phyloP scores from a whole-genome alignment of 371 early-diverging fungal genomes.

The Smittium mucronatum region DNA sequence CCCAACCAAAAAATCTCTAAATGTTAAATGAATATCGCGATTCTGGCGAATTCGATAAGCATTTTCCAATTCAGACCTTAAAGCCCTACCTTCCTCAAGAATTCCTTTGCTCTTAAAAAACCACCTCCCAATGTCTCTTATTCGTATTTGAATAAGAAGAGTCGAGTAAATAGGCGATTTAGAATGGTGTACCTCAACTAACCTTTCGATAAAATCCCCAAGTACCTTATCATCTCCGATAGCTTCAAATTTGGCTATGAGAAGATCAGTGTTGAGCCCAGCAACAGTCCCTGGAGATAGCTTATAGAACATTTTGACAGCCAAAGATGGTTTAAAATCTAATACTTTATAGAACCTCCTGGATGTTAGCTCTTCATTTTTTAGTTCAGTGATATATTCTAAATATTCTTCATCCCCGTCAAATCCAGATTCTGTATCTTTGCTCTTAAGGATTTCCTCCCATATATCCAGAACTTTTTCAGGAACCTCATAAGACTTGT shows the following conservation, averaged over 20 bases:
- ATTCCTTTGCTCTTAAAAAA: constrained; percentile 1
- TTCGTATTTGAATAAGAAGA: constrained; percentile 22
- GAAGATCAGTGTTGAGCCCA: constrained; percentile 19
- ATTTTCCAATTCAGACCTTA: constrained; percentile 10
- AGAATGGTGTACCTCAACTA: constrained; percentile 17
- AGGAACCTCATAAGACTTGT: constrained; percentile 15
- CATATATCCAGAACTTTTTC: constrained; percentile 19
- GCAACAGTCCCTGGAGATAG: constrained; percentile 17
- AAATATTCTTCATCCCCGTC: constrained; percentile 27
- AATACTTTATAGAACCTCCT: constrained; percentile 21
- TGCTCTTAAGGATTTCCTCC: constrained; percentile 19
- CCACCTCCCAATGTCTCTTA: constrained; percentile 22
- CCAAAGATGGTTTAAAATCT: constrained; percentile 12
- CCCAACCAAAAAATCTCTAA: constrained; percentile 16
- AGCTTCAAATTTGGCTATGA: constrained; percentile 14
- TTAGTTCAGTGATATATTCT: constrained; percentile 8
- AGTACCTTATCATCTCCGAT: constrained; percentile 13
- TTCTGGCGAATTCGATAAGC: constrained; percentile 22
- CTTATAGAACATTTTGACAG: constrained; percentile 15
- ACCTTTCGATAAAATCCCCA: constrained; percentile 27
- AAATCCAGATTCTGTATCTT: constrained; percentile 17
- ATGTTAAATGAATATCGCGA: constrained; percentile 16
- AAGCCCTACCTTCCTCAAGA: background rate
- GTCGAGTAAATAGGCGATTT: constrained; percentile 27
- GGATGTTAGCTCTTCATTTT: constrained; percentile 14